Evolutionary conservation across 352 stramenopile species (phyloP).

Genomic region (Phytophthora citricola): DNA sequence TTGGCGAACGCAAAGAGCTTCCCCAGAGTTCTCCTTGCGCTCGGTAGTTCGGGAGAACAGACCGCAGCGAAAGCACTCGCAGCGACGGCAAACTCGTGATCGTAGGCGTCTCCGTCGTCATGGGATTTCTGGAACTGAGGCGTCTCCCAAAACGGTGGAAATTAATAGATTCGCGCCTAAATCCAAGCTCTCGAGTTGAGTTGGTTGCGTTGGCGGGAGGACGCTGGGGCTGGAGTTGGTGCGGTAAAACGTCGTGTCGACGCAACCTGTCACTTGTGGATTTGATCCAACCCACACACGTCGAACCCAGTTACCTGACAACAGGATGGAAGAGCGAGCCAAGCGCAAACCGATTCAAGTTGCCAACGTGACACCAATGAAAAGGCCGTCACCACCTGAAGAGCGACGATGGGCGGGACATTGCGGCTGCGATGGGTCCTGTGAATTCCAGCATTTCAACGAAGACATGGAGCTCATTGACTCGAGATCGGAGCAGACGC

Average conservation of each 20-base stretch:
- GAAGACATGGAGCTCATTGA: slow-evolving; percentile 38
- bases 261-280: slow-evolving; percentile 14
- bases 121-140: background rate
- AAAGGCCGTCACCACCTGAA: background rate
- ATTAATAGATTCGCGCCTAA: slow-evolving; percentile 17
- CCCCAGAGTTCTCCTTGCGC: slow-evolving; percentile 44
- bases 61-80: slow-evolving; percentile 38
- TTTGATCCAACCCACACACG: slow-evolving; percentile 9
- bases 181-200: slow-evolving; percentile 1
- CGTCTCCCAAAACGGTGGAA: slow-evolving; percentile 4
- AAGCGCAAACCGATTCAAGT: background rate
- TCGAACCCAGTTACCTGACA: background rate
- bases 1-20: slow-evolving; percentile 31
- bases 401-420: slow-evolving; percentile 22
- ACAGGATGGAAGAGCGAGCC: slow-evolving; percentile 3
- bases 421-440: slow-evolving; percentile 34
- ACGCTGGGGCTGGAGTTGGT: background rate
- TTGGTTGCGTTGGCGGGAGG: slow-evolving; percentile 12
- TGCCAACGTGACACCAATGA: background rate
- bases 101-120: slow-evolving; percentile 10
- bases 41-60: slow-evolving; percentile 42
- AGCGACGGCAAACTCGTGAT: slow-evolving; percentile 32
- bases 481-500: background rate
- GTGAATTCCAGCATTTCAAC: slow-evolving; percentile 29
- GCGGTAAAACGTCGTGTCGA: background rate